These are phyloP conservation scores for Pichia paraexigua DNA, from an alignment of 805 yeast species.

Conservation along the genomic window DNA sequence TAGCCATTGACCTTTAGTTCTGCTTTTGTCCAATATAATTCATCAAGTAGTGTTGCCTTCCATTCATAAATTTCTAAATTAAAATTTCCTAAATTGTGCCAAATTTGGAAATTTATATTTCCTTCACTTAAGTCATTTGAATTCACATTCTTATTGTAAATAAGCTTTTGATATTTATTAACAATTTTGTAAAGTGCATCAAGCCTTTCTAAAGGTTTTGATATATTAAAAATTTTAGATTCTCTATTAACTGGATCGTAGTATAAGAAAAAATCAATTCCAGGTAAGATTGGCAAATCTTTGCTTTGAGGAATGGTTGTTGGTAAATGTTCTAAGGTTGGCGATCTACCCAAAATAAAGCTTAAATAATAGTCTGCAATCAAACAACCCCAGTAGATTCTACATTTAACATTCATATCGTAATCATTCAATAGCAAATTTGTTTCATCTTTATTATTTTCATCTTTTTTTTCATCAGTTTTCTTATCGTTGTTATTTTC, in stretches of 20 bases:
- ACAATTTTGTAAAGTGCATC: background rate
- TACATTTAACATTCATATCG: conserved; percentile 32
- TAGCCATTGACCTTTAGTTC: conserved; percentile 2
- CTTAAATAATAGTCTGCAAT: conserved; percentile 58
- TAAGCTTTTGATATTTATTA: background rate
- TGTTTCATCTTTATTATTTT: conserved; percentile 32
- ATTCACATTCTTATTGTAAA: background rate
- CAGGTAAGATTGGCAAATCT: conserved; percentile 2
- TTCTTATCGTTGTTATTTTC: background rate
- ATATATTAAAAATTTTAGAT: conserved; percentile 1
- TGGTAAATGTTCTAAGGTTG: conserved; percentile 29
- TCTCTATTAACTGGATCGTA: background rate
- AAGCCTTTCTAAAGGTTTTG: background rate
- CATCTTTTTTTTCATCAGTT: background rate
- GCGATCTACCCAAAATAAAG: conserved; percentile 49
- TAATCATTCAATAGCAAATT: conserved; percentile 10
- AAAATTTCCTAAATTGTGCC: background rate
- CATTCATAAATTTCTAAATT: conserved; percentile 2
- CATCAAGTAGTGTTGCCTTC: background rate
- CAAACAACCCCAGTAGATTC: conserved; percentile 60
- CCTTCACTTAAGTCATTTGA: background rate
- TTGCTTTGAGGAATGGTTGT: conserved; percentile 2
- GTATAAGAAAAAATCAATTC: conserved; percentile 4
- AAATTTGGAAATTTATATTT: background rate
- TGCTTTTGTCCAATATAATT: conserved; percentile 2